Evolutionary conservation across 2,329 filamentous ascomycete species (phyloP), one percentile per base, ranked within the genome.

Genomic region (Fusarium falciforme): DNA sequence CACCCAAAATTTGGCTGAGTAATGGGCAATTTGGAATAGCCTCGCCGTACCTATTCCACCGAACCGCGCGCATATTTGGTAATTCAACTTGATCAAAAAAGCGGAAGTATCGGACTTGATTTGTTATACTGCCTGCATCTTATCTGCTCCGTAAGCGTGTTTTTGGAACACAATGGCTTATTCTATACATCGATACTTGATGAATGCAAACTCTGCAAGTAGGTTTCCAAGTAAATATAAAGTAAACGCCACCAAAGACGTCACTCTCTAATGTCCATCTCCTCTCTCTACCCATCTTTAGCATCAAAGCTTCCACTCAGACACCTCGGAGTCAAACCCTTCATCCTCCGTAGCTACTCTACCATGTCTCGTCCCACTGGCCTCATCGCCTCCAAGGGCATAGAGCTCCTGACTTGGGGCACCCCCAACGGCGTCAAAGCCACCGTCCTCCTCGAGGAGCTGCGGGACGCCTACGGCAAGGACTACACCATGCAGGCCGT

Each of bases 371-470:
- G 79, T 65, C 80, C 81, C 17, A 89, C 86, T 7, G 89, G 90
- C 66, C 84, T 91, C 68, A 88, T 90, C 73, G 90, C 89, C 76
- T 89, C 86, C 73, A 89, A 88, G 61, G 91, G 91, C 81, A 90
- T 92, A 69, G 90, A 93, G 83, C 87, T 92, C 68, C 83, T 93
- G 35, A 92, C 90, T 0, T 88, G 84, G 71, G 84, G 82, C 52
- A 89, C 87, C 1, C 87, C 87, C 58, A 89, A 89, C 64, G 87
- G 87, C 68, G 83, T 84, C 82, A 92, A 93, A 78, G 85, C 84
- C 35, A 88, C 86, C 66, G 89, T 93, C 72, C 77, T 92, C 22
- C 87, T 93, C 42, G 91, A 93, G 78, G 91, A 93, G 82, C 83
- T 93, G 59, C 91, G 90, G 76, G 90, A 87, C n/a, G 88, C 88